Conservation (phyloP, 1,139 yeast species). For the Scheffersomyces lignicola region DNA sequence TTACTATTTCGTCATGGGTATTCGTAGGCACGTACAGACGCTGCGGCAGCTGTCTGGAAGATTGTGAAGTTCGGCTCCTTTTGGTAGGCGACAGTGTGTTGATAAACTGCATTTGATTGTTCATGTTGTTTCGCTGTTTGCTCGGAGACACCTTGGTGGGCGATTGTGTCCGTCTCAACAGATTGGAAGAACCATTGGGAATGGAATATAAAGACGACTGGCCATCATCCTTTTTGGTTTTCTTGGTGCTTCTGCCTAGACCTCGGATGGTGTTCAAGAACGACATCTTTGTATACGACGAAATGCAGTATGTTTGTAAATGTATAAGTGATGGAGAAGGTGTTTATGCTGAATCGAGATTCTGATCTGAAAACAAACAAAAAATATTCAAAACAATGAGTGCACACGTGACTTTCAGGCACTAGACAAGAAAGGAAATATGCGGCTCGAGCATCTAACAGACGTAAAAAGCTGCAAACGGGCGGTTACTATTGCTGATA, state of each 20-base stretch:
- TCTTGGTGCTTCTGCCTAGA: slow-evolving; percentile 63
- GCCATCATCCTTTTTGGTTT: slow-evolving; percentile 47
- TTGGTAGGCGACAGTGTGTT: slow-evolving; percentile 33
- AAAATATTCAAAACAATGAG: too few relatives aligned
- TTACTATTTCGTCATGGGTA: slow-evolving; percentile 5
- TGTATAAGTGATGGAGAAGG: background rate
- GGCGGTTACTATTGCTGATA: too few relatives aligned
- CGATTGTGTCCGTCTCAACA: slow-evolving; percentile 39
- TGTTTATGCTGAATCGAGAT: too few relatives aligned
- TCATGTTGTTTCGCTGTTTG: slow-evolving; percentile 24
- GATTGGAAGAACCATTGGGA: slow-evolving; percentile 31
- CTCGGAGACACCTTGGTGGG: slow-evolving; percentile 27
- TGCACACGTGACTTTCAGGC: too few relatives aligned
- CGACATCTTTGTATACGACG: slow-evolving; percentile 28
- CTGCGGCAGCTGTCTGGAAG: slow-evolving; percentile 9
- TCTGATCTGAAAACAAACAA: too few relatives aligned
- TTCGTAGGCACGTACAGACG: slow-evolving; percentile 11
- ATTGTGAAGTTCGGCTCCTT: slow-evolving; percentile 21
- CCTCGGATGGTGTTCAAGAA: slow-evolving; percentile 55
- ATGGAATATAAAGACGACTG: slow-evolving; percentile 32
- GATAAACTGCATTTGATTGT: slow-evolving; percentile 23
- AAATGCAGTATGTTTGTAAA: too few relatives aligned
- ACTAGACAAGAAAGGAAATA: too few relatives aligned
- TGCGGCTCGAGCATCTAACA: too few relatives aligned
- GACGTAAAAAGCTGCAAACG: too few relatives aligned